phyloP scores from a whole-genome alignment of 192 early-diverging fungal genomes.

The Backusella australiensis region DNA sequence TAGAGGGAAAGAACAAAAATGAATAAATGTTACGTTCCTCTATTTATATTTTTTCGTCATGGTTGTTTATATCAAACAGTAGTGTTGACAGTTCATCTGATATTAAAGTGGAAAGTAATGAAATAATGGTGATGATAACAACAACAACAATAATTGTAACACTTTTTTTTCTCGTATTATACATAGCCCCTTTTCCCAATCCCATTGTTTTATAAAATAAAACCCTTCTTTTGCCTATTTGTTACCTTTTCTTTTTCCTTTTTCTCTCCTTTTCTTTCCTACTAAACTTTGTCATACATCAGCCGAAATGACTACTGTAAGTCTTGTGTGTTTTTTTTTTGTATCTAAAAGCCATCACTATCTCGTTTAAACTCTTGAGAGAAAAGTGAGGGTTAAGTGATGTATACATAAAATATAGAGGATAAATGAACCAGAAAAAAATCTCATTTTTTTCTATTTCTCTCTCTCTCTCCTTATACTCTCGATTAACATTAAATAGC shows the following conservation, averaged over 20 bases:
- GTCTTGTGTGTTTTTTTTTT: not conserved
- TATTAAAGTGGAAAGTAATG: not conserved
- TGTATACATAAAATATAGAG: not conserved
- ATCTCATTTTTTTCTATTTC: not conserved
- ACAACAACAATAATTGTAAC: not conserved
- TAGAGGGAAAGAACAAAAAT: not conserved
- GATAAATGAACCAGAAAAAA: not conserved
- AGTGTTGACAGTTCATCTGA: not conserved
- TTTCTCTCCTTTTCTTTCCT: not conserved
- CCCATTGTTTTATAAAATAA: constrained; percentile 3
- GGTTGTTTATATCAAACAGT: not conserved
- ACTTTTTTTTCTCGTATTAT: constrained; percentile 6
- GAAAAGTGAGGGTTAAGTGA: not conserved
- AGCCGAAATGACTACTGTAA: not conserved
- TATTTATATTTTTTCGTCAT: constrained; percentile 5
- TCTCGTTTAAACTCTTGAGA: not conserved
- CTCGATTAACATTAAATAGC: constrained; percentile 11
- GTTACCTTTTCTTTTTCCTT: constrained; percentile 10
- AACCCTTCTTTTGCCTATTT: constrained; percentile 5
- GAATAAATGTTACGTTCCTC: not conserved
- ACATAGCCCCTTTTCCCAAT: constrained; percentile 11
- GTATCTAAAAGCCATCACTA: not conserved
- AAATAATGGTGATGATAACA: constrained; percentile 4
- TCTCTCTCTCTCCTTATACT: not conserved
- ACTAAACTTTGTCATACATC: constrained; percentile 5